Base-by-base conservation (phyloP, 345 rosid genomes). In the Eucalyptus leucophloia region DNA sequence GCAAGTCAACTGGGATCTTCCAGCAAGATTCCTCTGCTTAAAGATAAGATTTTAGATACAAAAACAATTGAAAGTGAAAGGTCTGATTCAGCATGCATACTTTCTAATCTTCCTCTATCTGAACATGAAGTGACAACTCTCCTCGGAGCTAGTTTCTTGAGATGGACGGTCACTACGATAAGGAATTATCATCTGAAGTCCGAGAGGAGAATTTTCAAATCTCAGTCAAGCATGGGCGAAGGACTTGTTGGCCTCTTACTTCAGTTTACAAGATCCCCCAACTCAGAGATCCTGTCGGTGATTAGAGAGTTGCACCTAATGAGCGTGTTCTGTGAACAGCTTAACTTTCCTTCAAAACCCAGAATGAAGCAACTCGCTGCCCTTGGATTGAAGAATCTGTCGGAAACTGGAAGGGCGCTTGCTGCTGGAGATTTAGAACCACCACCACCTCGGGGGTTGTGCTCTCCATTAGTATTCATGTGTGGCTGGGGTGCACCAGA, bases 211-310 rank as follows among this genome's bases (percentile, higher is more conserved):
- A 40, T 42, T 77, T 40, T 21, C 85, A 77, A 56, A 58, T 81
- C 91, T 30, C 49, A 88, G 72, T 87, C 92, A 88, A 92, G 92
- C 91, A 91, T 92, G 90, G 77, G 85, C 47, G 92, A 93, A 89
- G 95, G 94, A 86, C 92, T 93, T 45, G 86, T 92, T 49, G 94
- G 95, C 83, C 89, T 93, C 83, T 88, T 93, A 72, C 89, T 92
- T 89, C 94, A 91, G 88, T 92, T 91, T 86, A 92, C 93, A 47
- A 65, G 88, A 53, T 80, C 87, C 77, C 89, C 90, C 37, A 65
- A 92, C 92, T 90, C 81, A 19, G 90, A 86, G 53, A 88, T 54
- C 62, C 67, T 91, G 19, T 88, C n/a, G 44, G 42, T 86, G 89
- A 90, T 91, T 19, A 90, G 49, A 44, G 95, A 92, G 87, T 81